These are phyloP conservation scores for Plantago major DNA, from an alignment of 257 asterid genomes.

Conservation along the genomic window DNA sequence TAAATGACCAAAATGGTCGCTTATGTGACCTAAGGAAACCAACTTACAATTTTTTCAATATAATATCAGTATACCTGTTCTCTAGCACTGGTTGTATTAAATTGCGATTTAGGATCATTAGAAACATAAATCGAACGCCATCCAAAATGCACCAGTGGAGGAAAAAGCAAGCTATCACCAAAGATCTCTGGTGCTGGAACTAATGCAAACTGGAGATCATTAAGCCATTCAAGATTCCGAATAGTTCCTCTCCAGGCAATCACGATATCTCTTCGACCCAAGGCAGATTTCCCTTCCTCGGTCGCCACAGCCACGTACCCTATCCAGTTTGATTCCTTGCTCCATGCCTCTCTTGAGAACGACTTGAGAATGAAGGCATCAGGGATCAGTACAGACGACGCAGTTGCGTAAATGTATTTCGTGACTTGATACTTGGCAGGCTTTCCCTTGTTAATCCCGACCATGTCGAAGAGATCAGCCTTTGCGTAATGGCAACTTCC, in stretches of 20 bases:
- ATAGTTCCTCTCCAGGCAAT: conserved; percentile 65
- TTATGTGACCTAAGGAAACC: too few relatives aligned
- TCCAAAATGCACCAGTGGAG: conserved; percentile 30
- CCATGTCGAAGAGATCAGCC: conserved; percentile 25
- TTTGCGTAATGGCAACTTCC: conserved; percentile 29
- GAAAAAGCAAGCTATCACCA: conserved; percentile 15
- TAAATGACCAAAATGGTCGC: too few relatives aligned
- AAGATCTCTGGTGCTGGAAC: conserved; percentile 27
- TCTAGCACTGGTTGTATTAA: background rate
- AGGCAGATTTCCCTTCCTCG: conserved; percentile 45
- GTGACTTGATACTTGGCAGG: conserved; percentile 34
- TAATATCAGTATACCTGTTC: too few relatives aligned
- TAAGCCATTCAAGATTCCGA: conserved; percentile 36
- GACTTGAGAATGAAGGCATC: conserved; percentile 38
- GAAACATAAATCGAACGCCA: conserved; percentile 33
- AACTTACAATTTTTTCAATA: too few relatives aligned
- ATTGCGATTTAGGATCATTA: background rate
- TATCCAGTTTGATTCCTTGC: conserved; percentile 44
- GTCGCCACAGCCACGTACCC: conserved; percentile 65
- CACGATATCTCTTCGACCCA: conserved; percentile 64
- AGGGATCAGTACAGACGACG: conserved; percentile 29
- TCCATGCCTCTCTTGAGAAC: conserved; percentile 20
- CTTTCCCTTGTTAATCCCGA: conserved; percentile 35
- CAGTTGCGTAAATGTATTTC: conserved; percentile 52
- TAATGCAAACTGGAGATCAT: conserved; percentile 45